A percentile compares a stretch with the other conserved stretches of the same genome.
phyloP scores from a whole-genome alignment of 441 rosid genomes.

The Eutrema salsugineum region DNA sequence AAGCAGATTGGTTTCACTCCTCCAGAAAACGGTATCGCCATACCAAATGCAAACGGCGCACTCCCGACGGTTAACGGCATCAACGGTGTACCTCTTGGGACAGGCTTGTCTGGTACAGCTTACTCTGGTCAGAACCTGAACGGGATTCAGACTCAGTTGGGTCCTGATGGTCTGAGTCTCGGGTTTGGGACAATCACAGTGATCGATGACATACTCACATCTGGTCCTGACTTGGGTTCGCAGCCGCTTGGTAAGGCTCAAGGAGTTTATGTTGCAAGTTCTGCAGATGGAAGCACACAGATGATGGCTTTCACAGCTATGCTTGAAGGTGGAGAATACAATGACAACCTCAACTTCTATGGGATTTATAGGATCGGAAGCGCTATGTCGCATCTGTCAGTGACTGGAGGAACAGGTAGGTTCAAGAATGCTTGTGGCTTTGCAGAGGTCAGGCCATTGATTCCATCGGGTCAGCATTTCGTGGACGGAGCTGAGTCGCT shows the following conservation, averaged over 20 bases:
- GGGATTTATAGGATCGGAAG: conserved; percentile 72
- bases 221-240: conserved; percentile 69
- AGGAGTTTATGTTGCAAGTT: conserved; percentile 84
- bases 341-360: conserved; percentile 83
- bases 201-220: conserved; percentile 71
- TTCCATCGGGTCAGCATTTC: conserved; percentile 72
- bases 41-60: conserved; percentile 88
- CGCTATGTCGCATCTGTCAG: conserved; percentile 61
- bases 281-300: conserved; percentile 79
- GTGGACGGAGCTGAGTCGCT: conserved; percentile 73
- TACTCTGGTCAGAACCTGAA: conserved; percentile 45
- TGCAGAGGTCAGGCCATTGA: conserved; percentile 69
- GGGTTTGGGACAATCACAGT: conserved; percentile 91
- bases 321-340: conserved; percentile 87
- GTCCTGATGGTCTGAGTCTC: conserved; percentile 82
- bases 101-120: conserved; percentile 76
- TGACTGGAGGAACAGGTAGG: conserved; percentile 90
- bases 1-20: conserved; percentile 72
- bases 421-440: conserved; percentile 72
- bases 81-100: conserved; percentile 80
- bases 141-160: conserved; percentile 63
- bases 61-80: conserved; percentile 71
- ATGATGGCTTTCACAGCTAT: conserved; percentile 93
- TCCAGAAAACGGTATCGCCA: conserved; percentile 57
- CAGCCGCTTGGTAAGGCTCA: conserved; percentile 87